Evolutionary conservation across 2,329 filamentous ascomycete species (phyloP).

Genomic region (Hirsutella thompsonii): DNA sequence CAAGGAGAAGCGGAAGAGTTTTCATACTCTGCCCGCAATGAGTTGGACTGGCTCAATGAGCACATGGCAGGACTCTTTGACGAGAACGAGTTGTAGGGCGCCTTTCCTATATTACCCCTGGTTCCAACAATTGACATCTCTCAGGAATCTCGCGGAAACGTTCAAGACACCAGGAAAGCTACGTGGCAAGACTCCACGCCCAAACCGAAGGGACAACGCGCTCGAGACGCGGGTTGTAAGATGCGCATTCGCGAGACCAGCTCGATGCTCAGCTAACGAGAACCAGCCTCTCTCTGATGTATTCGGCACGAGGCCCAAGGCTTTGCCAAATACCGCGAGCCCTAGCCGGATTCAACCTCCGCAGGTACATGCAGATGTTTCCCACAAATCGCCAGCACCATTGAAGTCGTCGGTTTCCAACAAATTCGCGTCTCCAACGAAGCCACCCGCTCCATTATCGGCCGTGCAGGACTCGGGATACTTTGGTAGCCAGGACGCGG

Average conservation of each 20-base stretch:
- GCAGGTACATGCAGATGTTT: slow-evolving; percentile 44
- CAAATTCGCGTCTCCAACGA: slow-evolving; percentile 16
- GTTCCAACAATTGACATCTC: slow-evolving; percentile 7
- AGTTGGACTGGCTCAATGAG: slow-evolving; percentile 96
- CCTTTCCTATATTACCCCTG: background rate
- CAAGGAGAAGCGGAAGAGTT: slow-evolving; percentile 86
- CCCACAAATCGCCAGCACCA: slow-evolving; percentile 19
- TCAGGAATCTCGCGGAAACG: slow-evolving; percentile 81
- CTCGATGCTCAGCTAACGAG: slow-evolving; percentile 12
- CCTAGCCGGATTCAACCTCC: slow-evolving; percentile 38
- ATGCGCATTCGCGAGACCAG: slow-evolving; percentile 4
- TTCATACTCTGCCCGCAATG: slow-evolving; percentile 79
- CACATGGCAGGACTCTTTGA: slow-evolving; percentile 94
- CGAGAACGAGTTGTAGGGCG: slow-evolving; percentile 63
- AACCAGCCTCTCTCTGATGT: slow-evolving; percentile 45
- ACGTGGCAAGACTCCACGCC: slow-evolving; percentile 69
- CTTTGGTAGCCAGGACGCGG: slow-evolving; percentile 48
- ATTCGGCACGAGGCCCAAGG: slow-evolving; percentile 42
- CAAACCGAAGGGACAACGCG: slow-evolving; percentile 46
- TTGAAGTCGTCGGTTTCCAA: slow-evolving; percentile 19
- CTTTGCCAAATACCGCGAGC: slow-evolving; percentile 39
- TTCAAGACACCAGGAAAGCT: slow-evolving; percentile 88
- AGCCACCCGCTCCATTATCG: slow-evolving; percentile 10
- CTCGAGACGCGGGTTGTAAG: slow-evolving; percentile 52
- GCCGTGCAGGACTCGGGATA: slow-evolving; percentile 51